Conservation (phyloP, 2,329 filamentous ascomycete genomes). For the Byssothecium circinans region DNA sequence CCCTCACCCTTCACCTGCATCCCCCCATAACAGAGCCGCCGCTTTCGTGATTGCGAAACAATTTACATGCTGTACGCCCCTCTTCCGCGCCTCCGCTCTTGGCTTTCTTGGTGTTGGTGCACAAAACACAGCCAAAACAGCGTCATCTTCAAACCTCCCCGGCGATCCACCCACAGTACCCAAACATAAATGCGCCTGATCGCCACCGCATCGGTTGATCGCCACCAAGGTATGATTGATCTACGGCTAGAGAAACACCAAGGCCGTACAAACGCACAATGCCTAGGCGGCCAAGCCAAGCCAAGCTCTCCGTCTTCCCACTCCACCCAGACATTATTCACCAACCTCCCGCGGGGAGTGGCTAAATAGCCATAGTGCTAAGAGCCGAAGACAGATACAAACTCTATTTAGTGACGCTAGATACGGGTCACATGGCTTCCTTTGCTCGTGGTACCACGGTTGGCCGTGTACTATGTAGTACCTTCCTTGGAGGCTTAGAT, state of each 20-base stretch:
- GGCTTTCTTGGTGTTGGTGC: not conserved
- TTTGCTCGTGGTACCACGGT: too few species aligned
- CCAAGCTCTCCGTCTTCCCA: not conserved
- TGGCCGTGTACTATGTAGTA: too few species aligned
- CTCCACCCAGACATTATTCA: not conserved
- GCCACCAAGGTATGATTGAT: not conserved
- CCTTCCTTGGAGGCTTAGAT: too few species aligned
- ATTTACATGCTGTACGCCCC: not conserved
- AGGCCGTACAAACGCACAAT: not conserved
- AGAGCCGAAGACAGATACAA: not conserved
- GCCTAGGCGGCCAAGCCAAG: not conserved
- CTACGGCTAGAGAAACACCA: conserved; percentile 2
- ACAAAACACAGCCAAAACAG: conserved; percentile 1
- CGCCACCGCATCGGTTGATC: not conserved
- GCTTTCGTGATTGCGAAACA: not conserved
- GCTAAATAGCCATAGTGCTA: not conserved
- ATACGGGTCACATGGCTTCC: not conserved
- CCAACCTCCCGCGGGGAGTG: not conserved
- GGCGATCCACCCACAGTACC: not conserved
- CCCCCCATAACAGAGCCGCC: not conserved
- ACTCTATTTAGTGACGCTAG: not conserved
- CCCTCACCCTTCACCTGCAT: too few species aligned
- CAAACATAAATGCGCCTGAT: not conserved
- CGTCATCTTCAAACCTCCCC: not conserved
- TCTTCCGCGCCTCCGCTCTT: not conserved